A percentile compares a stretch with the other conserved stretches of the same genome.
phyloP scores from a whole-genome alignment of 78 protist genomes.

The Chrysochromulina parva region DNA sequence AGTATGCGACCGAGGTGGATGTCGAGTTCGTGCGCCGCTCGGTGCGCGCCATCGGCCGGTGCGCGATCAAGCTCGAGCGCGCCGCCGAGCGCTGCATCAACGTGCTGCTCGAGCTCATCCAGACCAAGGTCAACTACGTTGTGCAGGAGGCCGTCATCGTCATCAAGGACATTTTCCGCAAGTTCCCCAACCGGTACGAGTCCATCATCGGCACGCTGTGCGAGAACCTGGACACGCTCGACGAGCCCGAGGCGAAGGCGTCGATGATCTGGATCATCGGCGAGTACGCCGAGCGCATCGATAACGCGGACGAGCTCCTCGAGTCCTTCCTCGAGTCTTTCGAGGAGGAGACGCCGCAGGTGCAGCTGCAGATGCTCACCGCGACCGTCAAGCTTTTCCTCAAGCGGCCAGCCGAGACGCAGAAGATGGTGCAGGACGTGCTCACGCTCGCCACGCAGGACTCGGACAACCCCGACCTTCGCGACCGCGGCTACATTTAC shows the following conservation, averaged over 20 bases:
- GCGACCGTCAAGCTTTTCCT: constrained; percentile 97
- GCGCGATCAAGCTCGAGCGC: constrained; percentile 93
- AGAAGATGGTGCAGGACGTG: constrained; percentile 83
- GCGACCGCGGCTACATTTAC: constrained; percentile 99
- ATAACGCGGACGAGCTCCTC: constrained; percentile 95
- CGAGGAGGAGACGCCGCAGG: constrained; percentile 84
- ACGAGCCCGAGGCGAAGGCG: constrained; percentile 99
- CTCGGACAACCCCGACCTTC: constrained; percentile 96
- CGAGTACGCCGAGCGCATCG: constrained; percentile 98
- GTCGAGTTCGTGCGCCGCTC: constrained; percentile 97
- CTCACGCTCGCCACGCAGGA: constrained; percentile 90
- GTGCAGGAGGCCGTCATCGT: constrained; percentile 99
- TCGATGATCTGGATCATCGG: constrained; percentile 99
- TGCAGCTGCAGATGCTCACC: constrained; percentile 96
- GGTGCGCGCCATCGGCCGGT: constrained; percentile 94
- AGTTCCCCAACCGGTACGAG: constrained; percentile 91
- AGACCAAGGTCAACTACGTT: constrained; percentile 92
- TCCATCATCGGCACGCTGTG: constrained; percentile 93
- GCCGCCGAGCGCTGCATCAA: constrained; percentile 84
- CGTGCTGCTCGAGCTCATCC: constrained; percentile 91
- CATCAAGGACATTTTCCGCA: constrained; percentile 97
- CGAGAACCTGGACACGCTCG: constrained; percentile 97
- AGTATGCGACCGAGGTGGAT: constrained; percentile 83
- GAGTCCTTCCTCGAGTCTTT: constrained; percentile 86
- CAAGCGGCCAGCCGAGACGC: constrained; percentile 86